A percentile compares a stretch with the other conserved stretches of the same genome.
Conservation (phyloP, 805 yeast species). For the Suhomyces tanzawaensis region DNA sequence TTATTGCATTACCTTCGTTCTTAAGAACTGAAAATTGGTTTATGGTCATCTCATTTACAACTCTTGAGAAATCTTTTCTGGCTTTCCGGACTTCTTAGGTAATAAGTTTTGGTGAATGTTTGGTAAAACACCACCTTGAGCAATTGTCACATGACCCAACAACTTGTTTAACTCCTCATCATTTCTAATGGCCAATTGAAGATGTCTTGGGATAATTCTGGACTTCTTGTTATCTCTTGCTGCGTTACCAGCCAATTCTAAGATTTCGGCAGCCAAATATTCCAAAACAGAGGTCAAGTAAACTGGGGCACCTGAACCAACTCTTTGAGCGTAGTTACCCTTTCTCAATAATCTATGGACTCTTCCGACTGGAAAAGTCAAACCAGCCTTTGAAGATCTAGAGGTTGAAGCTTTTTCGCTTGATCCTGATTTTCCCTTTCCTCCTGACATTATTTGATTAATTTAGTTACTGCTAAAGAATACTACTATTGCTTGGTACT, state of each 20-base stretch:
- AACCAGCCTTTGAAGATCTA: conserved; percentile 98
- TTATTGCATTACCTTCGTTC: not conserved
- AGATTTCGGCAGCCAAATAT: conserved; percentile 95
- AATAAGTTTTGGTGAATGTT: conserved; percentile 92
- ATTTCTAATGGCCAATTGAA: conserved; percentile 97
- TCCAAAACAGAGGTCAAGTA: conserved; percentile 96
- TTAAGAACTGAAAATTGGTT: conserved; percentile 1
- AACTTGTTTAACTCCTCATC: conserved; percentile 98
- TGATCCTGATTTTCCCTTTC: conserved; percentile 90
- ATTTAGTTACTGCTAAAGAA: too few species aligned
- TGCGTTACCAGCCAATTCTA: conserved; percentile 98
- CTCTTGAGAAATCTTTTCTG: conserved; percentile 61
- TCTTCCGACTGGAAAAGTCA: conserved; percentile 99
- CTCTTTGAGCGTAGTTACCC: conserved; percentile 97
- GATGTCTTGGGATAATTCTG: conserved; percentile 97
- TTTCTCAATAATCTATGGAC: conserved; percentile 94
- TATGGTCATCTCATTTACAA: conserved; percentile 35
- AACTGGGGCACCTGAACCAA: conserved; percentile 99
- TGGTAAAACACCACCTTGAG: conserved; percentile 99
- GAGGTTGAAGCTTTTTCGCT: conserved; percentile 91
- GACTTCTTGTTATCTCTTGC: conserved; percentile 68
- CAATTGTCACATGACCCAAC: conserved; percentile 80
- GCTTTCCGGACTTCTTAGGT: conserved; percentile 69
- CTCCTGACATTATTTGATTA: conserved; percentile 65
- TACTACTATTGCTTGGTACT: not conserved